phyloP scores from a whole-genome alignment of 768 basidiomycete species.

The Tephrocybe sp. region DNA sequence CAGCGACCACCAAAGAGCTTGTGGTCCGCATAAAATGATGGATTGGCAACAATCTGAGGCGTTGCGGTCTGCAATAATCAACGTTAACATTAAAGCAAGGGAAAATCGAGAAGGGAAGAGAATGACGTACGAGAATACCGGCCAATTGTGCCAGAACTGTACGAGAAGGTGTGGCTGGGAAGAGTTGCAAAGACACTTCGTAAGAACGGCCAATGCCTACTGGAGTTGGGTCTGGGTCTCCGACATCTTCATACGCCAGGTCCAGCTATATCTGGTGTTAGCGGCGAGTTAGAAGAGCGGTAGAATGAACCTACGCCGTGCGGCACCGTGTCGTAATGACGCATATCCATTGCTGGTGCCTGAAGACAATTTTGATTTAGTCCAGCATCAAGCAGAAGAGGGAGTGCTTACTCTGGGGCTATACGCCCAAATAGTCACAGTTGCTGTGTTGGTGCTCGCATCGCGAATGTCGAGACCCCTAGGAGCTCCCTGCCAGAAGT shows the following conservation, averaged over 20 bases:
- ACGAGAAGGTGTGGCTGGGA: conserved; percentile 32
- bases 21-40: conserved; percentile 34
- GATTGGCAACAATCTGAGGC: conserved; percentile 34
- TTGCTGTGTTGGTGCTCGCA: conserved; percentile 26
- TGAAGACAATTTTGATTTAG: conserved; percentile 2
- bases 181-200: conserved; percentile 34
- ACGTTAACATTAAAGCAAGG: neutral
- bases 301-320: conserved; percentile 29
- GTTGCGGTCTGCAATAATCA: conserved; percentile 22
- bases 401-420: conserved; percentile 27
- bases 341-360: conserved; percentile 36
- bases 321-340: conserved; percentile 37
- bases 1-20: conserved; percentile 38
- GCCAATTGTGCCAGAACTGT: conserved; percentile 27
- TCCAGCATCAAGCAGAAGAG: neutral
- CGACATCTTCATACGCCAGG: conserved; percentile 39
- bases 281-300: neutral
- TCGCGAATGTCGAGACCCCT: conserved; percentile 34
- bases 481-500: conserved; percentile 39
- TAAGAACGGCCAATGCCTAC: conserved; percentile 37
- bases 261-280: conserved; percentile 25
- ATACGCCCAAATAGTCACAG: conserved; percentile 37
- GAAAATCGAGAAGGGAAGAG: neutral
- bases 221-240: conserved; percentile 35
- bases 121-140: conserved; percentile 26